Percentiles rank a stretch among this genome's conserved stretches.
These are phyloP conservation scores for Trichoderma koningiopsis DNA, from an alignment of 2,329 filamentous ascomycete species.

Conservation along the genomic window DNA sequence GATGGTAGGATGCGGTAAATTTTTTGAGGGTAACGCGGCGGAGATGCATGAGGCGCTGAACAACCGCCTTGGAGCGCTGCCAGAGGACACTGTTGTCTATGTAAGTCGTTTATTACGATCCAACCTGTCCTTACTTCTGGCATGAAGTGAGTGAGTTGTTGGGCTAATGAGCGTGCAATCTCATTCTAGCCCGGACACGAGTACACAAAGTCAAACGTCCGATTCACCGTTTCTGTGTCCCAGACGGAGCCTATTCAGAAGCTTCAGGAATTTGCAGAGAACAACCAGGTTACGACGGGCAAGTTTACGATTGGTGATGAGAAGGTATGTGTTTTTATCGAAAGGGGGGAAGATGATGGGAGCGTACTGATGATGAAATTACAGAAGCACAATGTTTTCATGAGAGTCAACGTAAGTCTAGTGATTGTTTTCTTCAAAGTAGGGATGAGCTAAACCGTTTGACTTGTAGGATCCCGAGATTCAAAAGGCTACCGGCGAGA, in stretches of 20 bases:
- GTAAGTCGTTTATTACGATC: slow-evolving; percentile 51
- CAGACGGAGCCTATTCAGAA: slow-evolving; percentile 76
- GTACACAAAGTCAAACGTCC: slow-evolving; percentile 96
- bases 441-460: slow-evolving; percentile 17
- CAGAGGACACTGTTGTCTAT: slow-evolving; percentile 90
- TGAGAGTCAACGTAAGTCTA: slow-evolving; percentile 73
- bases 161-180: neutral
- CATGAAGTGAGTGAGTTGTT: neutral
- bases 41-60: slow-evolving; percentile 97
- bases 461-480: slow-evolving; percentile 71
- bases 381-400: slow-evolving; percentile 93
- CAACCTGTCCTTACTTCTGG: neutral
- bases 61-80: slow-evolving; percentile 75
- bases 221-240: slow-evolving; percentile 77
- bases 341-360: neutral
- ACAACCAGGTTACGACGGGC: slow-evolving; percentile 86
- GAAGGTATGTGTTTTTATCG: slow-evolving; percentile 64
- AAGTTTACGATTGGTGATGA: slow-evolving; percentile 97
- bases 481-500: slow-evolving; percentile 80
- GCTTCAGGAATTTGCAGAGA: slow-evolving; percentile 73
- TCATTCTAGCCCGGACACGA: slow-evolving; percentile 79
- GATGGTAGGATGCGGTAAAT: slow-evolving; percentile 77
- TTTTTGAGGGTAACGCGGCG: slow-evolving; percentile 87
- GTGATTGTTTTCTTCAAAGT: neutral
- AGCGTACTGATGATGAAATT: neutral